Evolutionary conservation across 1,284 basidiomycete species (phyloP), one percentile per base, ranked within the genome.

Genomic region (Volvariella volvacea): DNA sequence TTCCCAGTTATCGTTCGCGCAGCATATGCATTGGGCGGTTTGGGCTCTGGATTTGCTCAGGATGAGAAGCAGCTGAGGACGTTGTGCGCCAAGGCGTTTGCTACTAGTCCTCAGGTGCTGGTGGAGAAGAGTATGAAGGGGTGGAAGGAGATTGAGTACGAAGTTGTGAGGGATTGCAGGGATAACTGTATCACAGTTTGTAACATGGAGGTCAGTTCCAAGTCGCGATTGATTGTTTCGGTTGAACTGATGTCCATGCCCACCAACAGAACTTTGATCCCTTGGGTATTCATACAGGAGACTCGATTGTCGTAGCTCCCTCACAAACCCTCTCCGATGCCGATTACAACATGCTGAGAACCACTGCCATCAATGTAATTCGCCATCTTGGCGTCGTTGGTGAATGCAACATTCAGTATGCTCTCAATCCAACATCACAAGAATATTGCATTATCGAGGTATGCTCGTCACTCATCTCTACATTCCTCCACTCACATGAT

Each of bases 111-210:
- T 41, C 95, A 99, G 68, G 94, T 99, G 1, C 74, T 99, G 20
- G 92, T 99, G 19, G 95, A 99, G 74, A 95, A 85, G 76, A 93
- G 90, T 61, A 98, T 99, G 94, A 97, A 98, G 70, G 95, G 95
- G 10, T 98, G 93, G 93, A 98, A 99, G 70, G 95, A 99, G 72
- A 92, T 98, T 55, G 95, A 99, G 70, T 99, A 99, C 59, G 95
- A 99, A 65, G 95, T 99, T 42, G 95, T 98, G n/a, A 79, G 95
- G 48, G 95, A 99, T 67, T 96, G 92, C 68, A 77, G 90, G 54
- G 88, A 98, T 66, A 96, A 96, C 65, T 97, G 94, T 62, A 98
- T 98, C 68, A 97, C 93, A 1, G 94, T 98, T 51, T 99, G 96
- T 69, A 99, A 99, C 72, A 98, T 99, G 95, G 94, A 98, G 88